A percentile compares a stretch with the other conserved stretches of the same genome.
phyloP scores from a whole-genome alignment of 2,329 filamentous ascomycete species.

The Acephala macrosclerotiorum region DNA sequence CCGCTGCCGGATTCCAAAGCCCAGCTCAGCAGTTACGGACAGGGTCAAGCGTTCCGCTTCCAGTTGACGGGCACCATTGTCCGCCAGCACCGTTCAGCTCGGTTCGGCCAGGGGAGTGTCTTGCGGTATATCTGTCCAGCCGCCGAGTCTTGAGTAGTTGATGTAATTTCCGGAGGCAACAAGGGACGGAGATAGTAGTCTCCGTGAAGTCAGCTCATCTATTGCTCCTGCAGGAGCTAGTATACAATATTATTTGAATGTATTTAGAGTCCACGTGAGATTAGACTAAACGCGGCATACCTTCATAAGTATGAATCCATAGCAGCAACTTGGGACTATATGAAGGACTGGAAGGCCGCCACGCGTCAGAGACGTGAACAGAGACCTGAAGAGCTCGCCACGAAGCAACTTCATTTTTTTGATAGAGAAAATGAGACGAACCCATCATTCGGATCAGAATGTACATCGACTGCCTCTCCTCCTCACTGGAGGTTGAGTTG shows the following conservation, averaged over 20 bases:
- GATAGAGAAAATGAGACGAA: too few relatives aligned
- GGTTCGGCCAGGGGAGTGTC: neutral
- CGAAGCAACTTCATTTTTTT: too few relatives aligned
- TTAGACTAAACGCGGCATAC: neutral
- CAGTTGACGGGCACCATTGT: neutral
- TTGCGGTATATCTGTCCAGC: neutral
- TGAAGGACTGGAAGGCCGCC: too few relatives aligned
- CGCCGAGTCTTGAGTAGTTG: neutral
- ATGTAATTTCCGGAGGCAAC: neutral
- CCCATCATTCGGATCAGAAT: too few relatives aligned
- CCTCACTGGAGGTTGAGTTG: neutral
- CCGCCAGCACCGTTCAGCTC: neutral
- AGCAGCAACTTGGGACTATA: too few relatives aligned
- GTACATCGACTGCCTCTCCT: neutral
- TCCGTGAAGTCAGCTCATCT: neutral
- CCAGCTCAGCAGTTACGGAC: neutral
- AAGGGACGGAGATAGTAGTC: too few relatives aligned
- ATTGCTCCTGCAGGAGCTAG: neutral
- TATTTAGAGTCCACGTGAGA: neutral
- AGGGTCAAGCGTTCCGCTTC: neutral
- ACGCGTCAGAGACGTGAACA: too few relatives aligned
- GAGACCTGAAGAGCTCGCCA: too few relatives aligned
- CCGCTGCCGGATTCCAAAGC: neutral
- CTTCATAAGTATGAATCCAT: too few relatives aligned
- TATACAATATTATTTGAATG: neutral